Conservation (phyloP, 371 early-diverging fungal species). For the Mortierella sp. region DNA sequence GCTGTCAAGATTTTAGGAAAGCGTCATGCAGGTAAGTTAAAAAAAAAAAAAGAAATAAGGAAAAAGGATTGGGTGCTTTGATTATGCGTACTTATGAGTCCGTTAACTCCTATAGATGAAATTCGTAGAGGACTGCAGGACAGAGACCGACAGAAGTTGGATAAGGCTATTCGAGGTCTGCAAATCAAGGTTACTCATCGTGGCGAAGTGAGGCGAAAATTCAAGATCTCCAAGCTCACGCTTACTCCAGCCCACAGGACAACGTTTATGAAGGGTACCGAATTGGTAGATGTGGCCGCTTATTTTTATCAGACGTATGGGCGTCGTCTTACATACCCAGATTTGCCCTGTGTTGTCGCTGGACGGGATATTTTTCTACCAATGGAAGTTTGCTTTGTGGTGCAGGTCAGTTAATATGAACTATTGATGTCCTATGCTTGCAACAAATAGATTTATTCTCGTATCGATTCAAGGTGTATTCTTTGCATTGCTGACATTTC, state of each 20-base stretch:
- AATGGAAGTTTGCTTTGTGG: constrained; percentile 92
- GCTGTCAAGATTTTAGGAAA: constrained; percentile 73
- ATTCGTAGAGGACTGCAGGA: constrained; percentile 72
- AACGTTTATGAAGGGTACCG: constrained; percentile 67
- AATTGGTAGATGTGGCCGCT: constrained; percentile 74
- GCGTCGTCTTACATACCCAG: constrained; percentile 75
- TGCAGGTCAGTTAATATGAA: too few relatives aligned
- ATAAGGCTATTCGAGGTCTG: constrained; percentile 77
- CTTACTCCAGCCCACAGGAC: constrained; percentile 72
- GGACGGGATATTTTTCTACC: constrained; percentile 75
- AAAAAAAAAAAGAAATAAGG: not conserved
- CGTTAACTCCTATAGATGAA: constrained; percentile 61
- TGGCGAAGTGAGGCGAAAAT: constrained; percentile 71
- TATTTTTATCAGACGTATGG: constrained; percentile 84
- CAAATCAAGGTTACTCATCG: constrained; percentile 82
- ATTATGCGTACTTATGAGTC: not conserved
- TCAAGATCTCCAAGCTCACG: constrained; percentile 77
- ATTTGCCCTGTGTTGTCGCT: constrained; percentile 88
- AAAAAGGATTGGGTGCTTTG: not conserved
- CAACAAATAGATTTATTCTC: too few relatives aligned
- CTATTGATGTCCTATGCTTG: too few relatives aligned
- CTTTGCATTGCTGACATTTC: too few relatives aligned
- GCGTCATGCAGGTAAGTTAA: constrained; percentile 52
- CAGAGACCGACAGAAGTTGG: constrained; percentile 71
- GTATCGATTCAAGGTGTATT: too few relatives aligned